These are phyloP conservation scores for Penicillium maclennaniae DNA, from an alignment of 495 filamentous ascomycete species.

Conservation along the genomic window DNA sequence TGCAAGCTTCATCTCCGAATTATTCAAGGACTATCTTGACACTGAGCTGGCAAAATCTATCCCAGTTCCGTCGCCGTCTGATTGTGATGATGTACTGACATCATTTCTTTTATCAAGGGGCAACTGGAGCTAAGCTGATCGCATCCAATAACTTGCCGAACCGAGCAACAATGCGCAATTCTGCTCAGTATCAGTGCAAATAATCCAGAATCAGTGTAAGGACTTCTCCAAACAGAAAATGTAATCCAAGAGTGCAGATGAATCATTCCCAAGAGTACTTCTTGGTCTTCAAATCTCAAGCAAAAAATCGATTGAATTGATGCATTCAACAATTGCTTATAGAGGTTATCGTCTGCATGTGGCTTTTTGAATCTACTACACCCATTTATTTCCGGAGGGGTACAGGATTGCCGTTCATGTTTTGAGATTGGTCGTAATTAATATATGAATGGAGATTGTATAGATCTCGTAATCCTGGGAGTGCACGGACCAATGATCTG, in stretches of 20 bases:
- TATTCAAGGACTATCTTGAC: background rate
- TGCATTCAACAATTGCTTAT: too few species aligned
- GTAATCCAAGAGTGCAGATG: too few species aligned
- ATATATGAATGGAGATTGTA: background rate
- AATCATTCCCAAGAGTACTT: too few species aligned
- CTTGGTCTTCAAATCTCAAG: too few species aligned
- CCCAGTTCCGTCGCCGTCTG: background rate
- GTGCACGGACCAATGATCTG: conserved; percentile 21
- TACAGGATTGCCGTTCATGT: too few species aligned
- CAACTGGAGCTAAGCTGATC: background rate
- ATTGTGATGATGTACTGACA: conserved; percentile 30
- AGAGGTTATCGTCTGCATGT: too few species aligned
- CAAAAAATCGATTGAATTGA: too few species aligned
- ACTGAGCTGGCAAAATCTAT: background rate
- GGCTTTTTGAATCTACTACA: too few species aligned
- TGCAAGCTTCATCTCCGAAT: conserved; percentile 14
- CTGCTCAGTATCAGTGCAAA: background rate
- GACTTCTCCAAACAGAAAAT: too few species aligned
- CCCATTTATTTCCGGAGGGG: too few species aligned
- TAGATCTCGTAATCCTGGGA: conserved; percentile 7
- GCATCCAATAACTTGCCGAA: background rate
- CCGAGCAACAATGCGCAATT: background rate
- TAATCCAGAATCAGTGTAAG: background rate
- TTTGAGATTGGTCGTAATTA: too few species aligned
- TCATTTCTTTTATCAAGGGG: conserved; percentile 13